phyloP scores from a whole-genome alignment of 2,329 filamentous ascomycete species.

The Pestalotiopsis sp. region DNA sequence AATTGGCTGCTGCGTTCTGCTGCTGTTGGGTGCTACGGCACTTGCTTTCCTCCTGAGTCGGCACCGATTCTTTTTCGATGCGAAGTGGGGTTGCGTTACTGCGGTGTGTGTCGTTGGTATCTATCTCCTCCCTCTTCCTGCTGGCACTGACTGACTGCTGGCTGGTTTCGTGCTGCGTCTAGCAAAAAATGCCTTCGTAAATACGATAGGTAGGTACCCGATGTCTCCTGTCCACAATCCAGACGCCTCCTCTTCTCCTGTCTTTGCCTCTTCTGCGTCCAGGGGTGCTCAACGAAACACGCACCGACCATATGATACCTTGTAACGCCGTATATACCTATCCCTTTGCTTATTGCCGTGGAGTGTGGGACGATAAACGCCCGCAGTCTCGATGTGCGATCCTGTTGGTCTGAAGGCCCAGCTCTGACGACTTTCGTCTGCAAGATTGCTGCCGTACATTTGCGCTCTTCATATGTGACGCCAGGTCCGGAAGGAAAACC shows the following conservation, averaged over 20 bases:
- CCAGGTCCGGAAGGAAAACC: neutral
- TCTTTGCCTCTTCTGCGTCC: neutral
- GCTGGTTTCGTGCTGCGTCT: neutral
- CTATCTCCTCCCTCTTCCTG: neutral
- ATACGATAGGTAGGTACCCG: neutral
- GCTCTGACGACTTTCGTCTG: neutral
- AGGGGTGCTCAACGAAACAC: neutral
- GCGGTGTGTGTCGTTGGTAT: slow-evolving; percentile 6
- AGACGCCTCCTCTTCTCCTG: neutral
- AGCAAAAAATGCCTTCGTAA: neutral
- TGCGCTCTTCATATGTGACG: neutral
- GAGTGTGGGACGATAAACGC: neutral
- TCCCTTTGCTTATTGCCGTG: neutral
- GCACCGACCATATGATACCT: neutral
- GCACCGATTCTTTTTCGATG: slow-evolving; percentile 14
- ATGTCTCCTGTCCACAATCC: neutral
- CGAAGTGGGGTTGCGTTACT: slow-evolving; percentile 10
- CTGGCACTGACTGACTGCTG: neutral
- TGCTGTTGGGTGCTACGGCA: neutral
- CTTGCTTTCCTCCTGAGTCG: slow-evolving; percentile 5
- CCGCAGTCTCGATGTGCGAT: neutral
- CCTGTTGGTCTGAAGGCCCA: neutral
- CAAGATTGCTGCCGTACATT: neutral
- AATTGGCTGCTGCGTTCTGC: neutral
- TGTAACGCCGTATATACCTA: neutral